Percentiles rank a stretch among this genome's conserved stretches.
Evolutionary conservation across 371 early-diverging fungal genomes (phyloP).

Genomic region (Rhizopus delemar): DNA sequence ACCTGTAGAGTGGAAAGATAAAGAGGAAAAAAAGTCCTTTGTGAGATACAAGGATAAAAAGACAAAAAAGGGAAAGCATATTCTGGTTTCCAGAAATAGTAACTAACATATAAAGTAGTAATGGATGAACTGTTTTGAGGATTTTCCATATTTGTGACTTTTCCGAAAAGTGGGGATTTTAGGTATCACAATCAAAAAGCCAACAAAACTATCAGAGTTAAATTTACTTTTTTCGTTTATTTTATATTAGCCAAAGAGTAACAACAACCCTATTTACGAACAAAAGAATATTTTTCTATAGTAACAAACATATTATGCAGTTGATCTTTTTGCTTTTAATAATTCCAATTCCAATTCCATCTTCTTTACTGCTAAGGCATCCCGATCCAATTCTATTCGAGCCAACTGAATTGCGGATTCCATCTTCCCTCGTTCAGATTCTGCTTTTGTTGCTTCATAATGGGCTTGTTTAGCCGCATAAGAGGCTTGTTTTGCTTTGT

Average conservation of each 20-base stretch:
- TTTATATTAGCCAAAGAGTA: not conserved
- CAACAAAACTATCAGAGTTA: too few species aligned
- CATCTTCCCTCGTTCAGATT: conserved; percentile 21
- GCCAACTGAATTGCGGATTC: conserved; percentile 23
- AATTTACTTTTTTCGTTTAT: too few species aligned
- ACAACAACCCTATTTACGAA: not conserved
- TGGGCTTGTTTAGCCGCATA: conserved; percentile 25
- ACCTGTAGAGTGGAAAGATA: too few species aligned
- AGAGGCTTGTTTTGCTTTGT: conserved; percentile 18
- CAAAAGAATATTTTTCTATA: too few species aligned
- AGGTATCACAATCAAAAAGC: not conserved
- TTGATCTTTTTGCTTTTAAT: conserved; percentile 5
- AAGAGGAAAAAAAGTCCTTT: too few species aligned
- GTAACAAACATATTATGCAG: not conserved
- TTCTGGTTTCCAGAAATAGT: too few species aligned
- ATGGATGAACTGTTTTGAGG: not conserved
- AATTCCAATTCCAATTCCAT: conserved; percentile 26
- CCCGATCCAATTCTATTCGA: conserved; percentile 25
- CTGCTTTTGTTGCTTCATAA: conserved; percentile 20
- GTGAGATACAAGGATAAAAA: too few species aligned
- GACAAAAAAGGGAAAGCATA: too few species aligned
- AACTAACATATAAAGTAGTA: not conserved
- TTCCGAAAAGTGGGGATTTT: conserved; percentile 1
- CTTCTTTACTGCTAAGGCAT: conserved; percentile 17
- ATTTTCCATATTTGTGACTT: not conserved